Evolutionary conservation across 305 asterid species (phyloP), one percentile per base, ranked within the genome.

Genomic region (Fraxinus platypoda): DNA sequence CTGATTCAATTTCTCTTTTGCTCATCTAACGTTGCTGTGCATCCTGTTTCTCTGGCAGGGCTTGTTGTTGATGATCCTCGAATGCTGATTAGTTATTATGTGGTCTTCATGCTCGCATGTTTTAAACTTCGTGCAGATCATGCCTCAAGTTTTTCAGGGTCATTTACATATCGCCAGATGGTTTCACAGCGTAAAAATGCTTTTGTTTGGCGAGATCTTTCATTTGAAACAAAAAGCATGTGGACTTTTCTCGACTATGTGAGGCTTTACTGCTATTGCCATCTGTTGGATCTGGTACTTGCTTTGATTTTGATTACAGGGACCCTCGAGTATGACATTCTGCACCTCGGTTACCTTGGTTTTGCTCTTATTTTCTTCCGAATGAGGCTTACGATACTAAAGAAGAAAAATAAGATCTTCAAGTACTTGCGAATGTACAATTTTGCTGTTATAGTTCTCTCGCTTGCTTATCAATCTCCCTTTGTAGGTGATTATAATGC

Each of bases 191-290:
- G 94, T 49, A 95, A 90, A 90, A 91, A 93, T 83, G 90, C 97
- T 80, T 93, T 89, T 64, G 98, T 97, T 83, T 97, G 99, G 99
- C 87, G 96, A 85, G 99, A 97, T 87, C 92, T 97, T 74, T 91
- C 98, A 57, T 97, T 97, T 84, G 99, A 95, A 91, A 97, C 98
- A 84, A 97, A 95, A 87, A 81, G 98, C 93, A 95, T 95, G 97
- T 97, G 99, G 99, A 97, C 98, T 38, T 89, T 95, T 90, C 91
- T 97, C 8, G 98, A 95, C 84, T 97, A 97, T 87, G 79, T 97
- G 91, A 94, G 98, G 86, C 97, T 97, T 78, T 97, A 97, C 89
- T 97, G 99, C 94, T 97, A 95, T 85, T 97, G 99, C 82, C 99
- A 97, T 91, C 98, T 97, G 49, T 80, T 97, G 85, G 99, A 97